Evolutionary conservation across 169 alveolate species (phyloP).

Genomic region (Plasmodium vivax): DNA sequence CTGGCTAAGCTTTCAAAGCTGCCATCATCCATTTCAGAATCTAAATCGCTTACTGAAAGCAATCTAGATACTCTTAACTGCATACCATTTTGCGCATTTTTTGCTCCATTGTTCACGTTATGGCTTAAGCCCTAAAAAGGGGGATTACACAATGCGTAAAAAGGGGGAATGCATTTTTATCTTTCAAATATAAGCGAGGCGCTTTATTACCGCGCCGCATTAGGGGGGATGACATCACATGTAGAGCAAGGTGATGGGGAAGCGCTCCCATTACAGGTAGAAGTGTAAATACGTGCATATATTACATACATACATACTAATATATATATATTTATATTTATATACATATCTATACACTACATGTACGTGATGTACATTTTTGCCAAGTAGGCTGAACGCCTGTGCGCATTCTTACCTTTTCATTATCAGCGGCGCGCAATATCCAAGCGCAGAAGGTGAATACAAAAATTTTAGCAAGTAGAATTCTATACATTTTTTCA

Average conservation of each 20-base stretch:
- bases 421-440: background rate
- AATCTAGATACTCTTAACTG: background rate
- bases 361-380: background rate
- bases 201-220: background rate
- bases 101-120: background rate
- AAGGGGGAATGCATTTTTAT: background rate
- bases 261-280: background rate
- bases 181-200: background rate
- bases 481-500: background rate
- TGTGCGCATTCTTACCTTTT: background rate
- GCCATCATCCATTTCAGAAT: background rate
- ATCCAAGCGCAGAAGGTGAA: background rate
- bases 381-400: background rate
- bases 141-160: background rate
- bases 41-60: background rate
- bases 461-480: background rate
- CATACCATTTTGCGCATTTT: background rate
- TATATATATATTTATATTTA: no score
- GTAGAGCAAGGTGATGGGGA: background rate
- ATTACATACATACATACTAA: background rate
- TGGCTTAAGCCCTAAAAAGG: background rate
- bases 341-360: no score
- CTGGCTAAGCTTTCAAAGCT: background rate
- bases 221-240: background rate
- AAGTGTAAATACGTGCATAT: background rate